phyloP scores from a whole-genome alignment of 2,329 filamentous ascomycete genomes.

The Talaromyces sp. region DNA sequence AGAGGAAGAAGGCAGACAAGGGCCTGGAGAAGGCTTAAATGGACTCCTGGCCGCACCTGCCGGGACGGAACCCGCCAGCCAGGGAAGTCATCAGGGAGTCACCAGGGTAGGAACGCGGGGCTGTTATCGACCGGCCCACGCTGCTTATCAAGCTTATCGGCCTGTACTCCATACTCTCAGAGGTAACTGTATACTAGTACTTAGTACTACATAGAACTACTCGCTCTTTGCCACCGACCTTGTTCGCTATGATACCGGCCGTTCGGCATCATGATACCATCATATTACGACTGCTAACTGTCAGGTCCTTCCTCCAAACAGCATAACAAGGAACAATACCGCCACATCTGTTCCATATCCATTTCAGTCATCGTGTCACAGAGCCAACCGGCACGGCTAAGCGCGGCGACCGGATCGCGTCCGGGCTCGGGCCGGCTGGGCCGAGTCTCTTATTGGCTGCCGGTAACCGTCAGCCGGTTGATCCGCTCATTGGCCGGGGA shows the following conservation, averaged over 20 bases:
- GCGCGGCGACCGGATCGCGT: constrained; percentile 10
- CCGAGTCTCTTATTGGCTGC: constrained; percentile 10
- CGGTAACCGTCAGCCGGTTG: constrained; percentile 8
- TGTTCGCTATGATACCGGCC: not conserved
- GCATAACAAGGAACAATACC: not conserved
- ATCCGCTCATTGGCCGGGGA: not conserved
- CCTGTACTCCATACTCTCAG: too few species aligned
- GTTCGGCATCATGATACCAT: not conserved
- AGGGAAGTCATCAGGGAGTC: not conserved
- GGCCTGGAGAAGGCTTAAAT: not conserved
- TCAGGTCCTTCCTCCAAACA: not conserved
- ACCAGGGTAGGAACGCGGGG: not conserved
- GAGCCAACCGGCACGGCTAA: constrained; percentile 1
- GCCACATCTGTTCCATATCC: too few species aligned
- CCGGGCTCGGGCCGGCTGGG: constrained; percentile 5
- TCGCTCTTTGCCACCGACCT: not conserved
- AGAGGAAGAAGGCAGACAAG: not conserved
- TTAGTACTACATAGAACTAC: not conserved
- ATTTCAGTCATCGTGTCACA: not conserved
- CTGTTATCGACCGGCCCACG: not conserved
- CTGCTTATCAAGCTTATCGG: not conserved
- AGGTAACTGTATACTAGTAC: too few species aligned
- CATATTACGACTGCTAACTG: not conserved
- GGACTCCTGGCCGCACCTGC: not conserved
- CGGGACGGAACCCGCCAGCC: not conserved